Conservation (phyloP, 2,329 filamentous ascomycete species). For the Niveomyces coronatus region DNA sequence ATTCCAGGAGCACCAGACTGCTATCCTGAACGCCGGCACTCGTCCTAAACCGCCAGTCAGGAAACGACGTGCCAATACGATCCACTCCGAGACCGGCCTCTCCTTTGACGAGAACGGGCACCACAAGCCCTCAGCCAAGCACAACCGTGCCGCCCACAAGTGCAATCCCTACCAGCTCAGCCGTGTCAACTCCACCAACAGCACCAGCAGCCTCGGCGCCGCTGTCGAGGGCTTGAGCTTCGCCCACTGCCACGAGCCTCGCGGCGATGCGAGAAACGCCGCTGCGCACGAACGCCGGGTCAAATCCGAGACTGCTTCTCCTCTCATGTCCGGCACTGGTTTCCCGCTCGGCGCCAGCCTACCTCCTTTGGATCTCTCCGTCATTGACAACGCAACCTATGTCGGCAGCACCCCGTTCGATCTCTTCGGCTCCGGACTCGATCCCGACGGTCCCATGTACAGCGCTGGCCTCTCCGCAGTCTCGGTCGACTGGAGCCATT, state of each 20-base stretch:
- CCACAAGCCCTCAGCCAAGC: constrained; percentile 52
- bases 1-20: constrained; percentile 17
- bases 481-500: constrained; percentile 36
- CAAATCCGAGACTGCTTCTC: constrained; percentile 53
- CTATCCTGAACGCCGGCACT: constrained; percentile 19
- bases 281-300: constrained; percentile 39
- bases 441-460: constrained; percentile 47
- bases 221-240: constrained; percentile 31
- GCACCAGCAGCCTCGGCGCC: constrained; percentile 38
- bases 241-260: constrained; percentile 25
- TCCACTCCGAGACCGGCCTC: constrained; percentile 49
- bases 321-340: constrained; percentile 39
- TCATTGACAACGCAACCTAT: constrained; percentile 40
- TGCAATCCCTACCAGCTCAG: constrained; percentile 51
- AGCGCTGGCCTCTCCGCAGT: constrained; percentile 50
- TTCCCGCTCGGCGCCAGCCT: constrained; percentile 44
- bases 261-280: constrained; percentile 24
- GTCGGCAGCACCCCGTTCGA: constrained; percentile 39
- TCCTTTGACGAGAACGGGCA: constrained; percentile 54
- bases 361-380: constrained; percentile 48
- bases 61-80: constrained; percentile 49
- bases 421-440: constrained; percentile 37
- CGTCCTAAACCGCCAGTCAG: constrained; percentile 34
- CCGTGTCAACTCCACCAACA: constrained; percentile 47
- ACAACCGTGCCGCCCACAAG: constrained; percentile 50